Conservation (phyloP, 768 basidiomycete species). For the Leucocoprinus leucothites region DNA sequence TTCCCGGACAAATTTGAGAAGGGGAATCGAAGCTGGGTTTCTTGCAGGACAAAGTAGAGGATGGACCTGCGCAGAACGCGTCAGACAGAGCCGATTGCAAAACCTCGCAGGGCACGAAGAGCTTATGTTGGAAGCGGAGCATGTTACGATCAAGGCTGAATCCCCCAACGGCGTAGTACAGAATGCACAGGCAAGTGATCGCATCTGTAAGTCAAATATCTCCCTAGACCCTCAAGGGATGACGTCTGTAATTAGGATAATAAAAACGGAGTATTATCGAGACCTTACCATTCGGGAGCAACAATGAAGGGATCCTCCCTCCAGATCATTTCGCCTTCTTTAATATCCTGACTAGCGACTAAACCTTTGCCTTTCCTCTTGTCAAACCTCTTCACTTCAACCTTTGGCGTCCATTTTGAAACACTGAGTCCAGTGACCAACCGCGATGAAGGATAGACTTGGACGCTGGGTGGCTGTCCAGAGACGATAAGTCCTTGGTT, state of each 20-base stretch:
- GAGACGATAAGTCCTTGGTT: constrained; percentile 45
- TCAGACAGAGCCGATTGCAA: constrained; percentile 77
- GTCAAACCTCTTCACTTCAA: constrained; percentile 66
- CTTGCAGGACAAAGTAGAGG: constrained; percentile 71
- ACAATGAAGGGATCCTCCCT: constrained; percentile 80
- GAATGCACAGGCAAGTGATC: constrained; percentile 61
- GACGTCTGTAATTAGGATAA: background rate
- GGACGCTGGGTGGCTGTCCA: constrained; percentile 17
- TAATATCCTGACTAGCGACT: constrained; percentile 64
- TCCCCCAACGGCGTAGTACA: constrained; percentile 67
- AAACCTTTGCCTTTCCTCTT: constrained; percentile 80
- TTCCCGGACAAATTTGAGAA: constrained; percentile 59
- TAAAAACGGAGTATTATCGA: background rate
- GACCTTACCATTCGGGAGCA: constrained; percentile 72
- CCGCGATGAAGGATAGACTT: constrained; percentile 56
- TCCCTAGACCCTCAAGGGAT: constrained; percentile 47
- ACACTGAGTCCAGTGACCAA: constrained; percentile 65
- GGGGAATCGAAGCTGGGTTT: constrained; percentile 63
- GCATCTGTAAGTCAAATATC: constrained; percentile 65
- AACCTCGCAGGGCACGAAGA: constrained; percentile 62
- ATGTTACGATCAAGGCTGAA: constrained; percentile 47
- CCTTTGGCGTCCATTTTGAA: constrained; percentile 56
- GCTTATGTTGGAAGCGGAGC: constrained; percentile 40
- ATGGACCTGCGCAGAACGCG: constrained; percentile 62
- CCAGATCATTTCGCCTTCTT: constrained; percentile 76